These are phyloP conservation scores for Boletus semigastroideus DNA, from an alignment of 1,284 basidiomycete genomes.

Conservation along the genomic window DNA sequence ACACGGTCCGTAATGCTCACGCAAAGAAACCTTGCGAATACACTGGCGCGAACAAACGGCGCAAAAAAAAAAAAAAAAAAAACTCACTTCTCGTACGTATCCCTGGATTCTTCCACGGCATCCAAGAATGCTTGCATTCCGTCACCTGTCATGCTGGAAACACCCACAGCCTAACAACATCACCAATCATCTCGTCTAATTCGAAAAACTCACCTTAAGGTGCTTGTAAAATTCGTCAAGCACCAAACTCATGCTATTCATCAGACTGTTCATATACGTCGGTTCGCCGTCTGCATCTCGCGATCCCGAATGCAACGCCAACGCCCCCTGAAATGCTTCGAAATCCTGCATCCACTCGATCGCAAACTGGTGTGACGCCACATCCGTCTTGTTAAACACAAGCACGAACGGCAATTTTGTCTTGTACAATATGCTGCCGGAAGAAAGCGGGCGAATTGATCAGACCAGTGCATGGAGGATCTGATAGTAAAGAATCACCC, in stretches of 20 bases:
- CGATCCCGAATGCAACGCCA: constrained; percentile 63
- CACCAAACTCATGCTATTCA: constrained; percentile 99
- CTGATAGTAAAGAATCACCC: constrained; percentile 25
- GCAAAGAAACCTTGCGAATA: neutral
- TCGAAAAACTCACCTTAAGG: constrained; percentile 62
- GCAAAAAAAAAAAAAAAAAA: neutral
- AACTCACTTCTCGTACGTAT: constrained; percentile 84
- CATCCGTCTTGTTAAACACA: constrained; percentile 99
- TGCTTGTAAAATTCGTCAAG: constrained; percentile 99
- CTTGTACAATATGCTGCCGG: constrained; percentile 91
- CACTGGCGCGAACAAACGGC: neutral
- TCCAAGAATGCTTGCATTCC: constrained; percentile 91
- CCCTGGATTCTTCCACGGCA: constrained; percentile 84
- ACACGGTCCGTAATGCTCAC: constrained; percentile 1
- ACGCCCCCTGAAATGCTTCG: constrained; percentile 80
- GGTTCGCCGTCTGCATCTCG: constrained; percentile 86
- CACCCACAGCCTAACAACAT: constrained; percentile 79
- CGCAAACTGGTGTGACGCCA: constrained; percentile 86
- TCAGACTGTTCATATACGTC: constrained; percentile 97
- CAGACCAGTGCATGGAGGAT: neutral
- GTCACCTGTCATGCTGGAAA: constrained; percentile 92
- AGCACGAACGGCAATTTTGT: constrained; percentile 96
- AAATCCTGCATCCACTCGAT: constrained; percentile 99
- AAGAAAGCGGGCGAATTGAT: neutral
- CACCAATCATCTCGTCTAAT: constrained; percentile 1